These are phyloP conservation scores for Backusella mclennaniae DNA, from an alignment of 192 early-diverging fungal genomes.

Conservation along the genomic window DNA sequence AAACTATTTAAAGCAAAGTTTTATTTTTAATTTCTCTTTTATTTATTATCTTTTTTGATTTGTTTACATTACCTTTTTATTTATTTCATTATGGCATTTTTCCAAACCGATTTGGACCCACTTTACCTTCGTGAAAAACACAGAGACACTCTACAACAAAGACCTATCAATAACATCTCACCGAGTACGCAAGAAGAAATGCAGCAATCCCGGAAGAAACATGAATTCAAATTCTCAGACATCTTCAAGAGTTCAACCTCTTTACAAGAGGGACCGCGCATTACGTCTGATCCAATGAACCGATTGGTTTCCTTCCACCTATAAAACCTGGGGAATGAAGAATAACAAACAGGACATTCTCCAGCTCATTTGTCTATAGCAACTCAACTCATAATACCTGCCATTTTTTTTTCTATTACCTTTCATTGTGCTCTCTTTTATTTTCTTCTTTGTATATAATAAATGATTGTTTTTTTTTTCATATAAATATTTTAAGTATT, in stretches of 20 bases:
- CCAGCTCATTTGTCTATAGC: background rate
- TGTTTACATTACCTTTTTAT: background rate
- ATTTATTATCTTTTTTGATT: background rate
- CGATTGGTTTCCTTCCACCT: background rate
- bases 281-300: slow-evolving; percentile 3
- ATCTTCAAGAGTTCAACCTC: background rate
- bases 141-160: background rate
- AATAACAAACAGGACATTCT: background rate
- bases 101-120: background rate
- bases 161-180: background rate
- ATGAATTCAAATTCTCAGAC: background rate
- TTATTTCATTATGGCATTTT: background rate
- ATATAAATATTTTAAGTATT: background rate
- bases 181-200: background rate
- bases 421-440: background rate
- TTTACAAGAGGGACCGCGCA: background rate
- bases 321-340: background rate
- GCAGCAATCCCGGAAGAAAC: background rate
- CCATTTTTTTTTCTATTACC: background rate
- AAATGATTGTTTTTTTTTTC: background rate
- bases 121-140: slow-evolving; percentile 3
- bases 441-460: background rate
- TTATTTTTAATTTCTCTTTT: background rate
- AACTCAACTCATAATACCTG: background rate
- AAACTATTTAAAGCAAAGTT: slow-evolving; percentile 4